Evolutionary conservation across 2,329 filamentous ascomycete species (phyloP).

Genomic region (Diaporthe ampelina): DNA sequence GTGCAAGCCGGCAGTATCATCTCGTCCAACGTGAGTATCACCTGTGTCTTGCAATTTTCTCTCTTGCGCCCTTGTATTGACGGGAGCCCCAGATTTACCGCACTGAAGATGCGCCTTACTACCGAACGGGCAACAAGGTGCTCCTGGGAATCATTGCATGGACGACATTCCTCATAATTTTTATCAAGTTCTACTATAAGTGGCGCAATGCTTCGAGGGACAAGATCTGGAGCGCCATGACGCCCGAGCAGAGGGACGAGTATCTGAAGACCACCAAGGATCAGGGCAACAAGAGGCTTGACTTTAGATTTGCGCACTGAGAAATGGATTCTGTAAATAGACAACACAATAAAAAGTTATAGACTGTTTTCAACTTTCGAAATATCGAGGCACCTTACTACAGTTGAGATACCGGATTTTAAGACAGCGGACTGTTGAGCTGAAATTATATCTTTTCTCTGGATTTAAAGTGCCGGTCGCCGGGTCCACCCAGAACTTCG

Average conservation of each 20-base stretch:
- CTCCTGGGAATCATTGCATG: constrained; percentile 55
- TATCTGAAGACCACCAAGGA: constrained; percentile 58
- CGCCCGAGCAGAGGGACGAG: constrained; percentile 50
- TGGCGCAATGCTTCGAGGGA: constrained; percentile 49
- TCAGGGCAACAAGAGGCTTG: constrained; percentile 56
- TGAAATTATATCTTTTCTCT: neutral
- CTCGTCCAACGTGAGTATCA: constrained; percentile 52
- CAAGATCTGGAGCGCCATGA: constrained; percentile 48
- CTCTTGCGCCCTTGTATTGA: neutral
- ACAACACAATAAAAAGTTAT: neutral
- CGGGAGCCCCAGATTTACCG: constrained; percentile 47
- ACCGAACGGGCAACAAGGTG: constrained; percentile 57
- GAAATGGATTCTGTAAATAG: neutral
- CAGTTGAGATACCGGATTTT: neutral
- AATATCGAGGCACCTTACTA: neutral
- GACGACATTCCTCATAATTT: constrained; percentile 51
- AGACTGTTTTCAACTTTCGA: neutral
- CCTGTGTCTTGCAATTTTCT: neutral
- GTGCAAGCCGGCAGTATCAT: constrained; percentile 61
- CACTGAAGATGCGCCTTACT: constrained; percentile 61
- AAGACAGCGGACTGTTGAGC: neutral
- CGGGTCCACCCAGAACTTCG: too few species aligned
- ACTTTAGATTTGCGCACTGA: constrained; percentile 51
- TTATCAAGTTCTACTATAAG: constrained; percentile 51
- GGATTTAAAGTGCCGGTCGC: too few species aligned